Percentiles rank a stretch among this genome's conserved stretches.
These are phyloP conservation scores for Scheffersomyces ergatensis DNA, from an alignment of 805 yeast species.

Conservation along the genomic window DNA sequence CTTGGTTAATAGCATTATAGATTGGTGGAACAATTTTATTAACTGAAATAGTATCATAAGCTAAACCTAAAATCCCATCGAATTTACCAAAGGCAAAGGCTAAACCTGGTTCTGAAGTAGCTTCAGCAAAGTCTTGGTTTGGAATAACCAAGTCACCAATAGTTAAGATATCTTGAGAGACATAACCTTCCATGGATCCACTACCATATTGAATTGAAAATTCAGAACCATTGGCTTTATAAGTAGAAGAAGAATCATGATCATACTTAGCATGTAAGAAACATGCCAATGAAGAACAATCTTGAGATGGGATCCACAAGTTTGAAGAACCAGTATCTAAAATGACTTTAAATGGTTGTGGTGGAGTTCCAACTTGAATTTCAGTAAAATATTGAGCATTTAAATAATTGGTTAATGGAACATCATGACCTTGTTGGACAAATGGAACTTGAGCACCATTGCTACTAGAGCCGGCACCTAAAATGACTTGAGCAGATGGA, in stretches of 20 bases:
- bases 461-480: constrained; percentile 3
- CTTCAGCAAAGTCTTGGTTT: constrained; percentile 93
- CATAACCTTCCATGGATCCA: constrained; percentile 88
- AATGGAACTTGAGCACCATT: constrained; percentile 43
- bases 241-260: constrained; percentile 76
- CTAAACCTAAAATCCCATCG: constrained; percentile 96
- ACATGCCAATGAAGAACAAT: constrained; percentile 93
- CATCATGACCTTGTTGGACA: constrained; percentile 51
- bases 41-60: constrained; percentile 87
- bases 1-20: constrained; percentile 81
- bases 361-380: constrained; percentile 88
- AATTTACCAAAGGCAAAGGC: constrained; percentile 98
- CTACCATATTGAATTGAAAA: constrained; percentile 90
- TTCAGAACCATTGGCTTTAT: constrained; percentile 81
- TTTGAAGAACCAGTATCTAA: constrained; percentile 96
- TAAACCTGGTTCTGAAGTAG: constrained; percentile 95
- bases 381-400: constrained; percentile 97
- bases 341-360: constrained; percentile 88
- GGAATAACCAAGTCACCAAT: constrained; percentile 85
- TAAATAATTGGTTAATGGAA: constrained; percentile 88
- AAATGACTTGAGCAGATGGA: constrained; percentile 14
- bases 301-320: constrained; percentile 91
- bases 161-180: constrained; percentile 79
- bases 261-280: constrained; percentile 90
- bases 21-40: constrained; percentile 90